phyloP scores from a whole-genome alignment of 306 rosid species.

The Cyclanthera cordifolia region DNA sequence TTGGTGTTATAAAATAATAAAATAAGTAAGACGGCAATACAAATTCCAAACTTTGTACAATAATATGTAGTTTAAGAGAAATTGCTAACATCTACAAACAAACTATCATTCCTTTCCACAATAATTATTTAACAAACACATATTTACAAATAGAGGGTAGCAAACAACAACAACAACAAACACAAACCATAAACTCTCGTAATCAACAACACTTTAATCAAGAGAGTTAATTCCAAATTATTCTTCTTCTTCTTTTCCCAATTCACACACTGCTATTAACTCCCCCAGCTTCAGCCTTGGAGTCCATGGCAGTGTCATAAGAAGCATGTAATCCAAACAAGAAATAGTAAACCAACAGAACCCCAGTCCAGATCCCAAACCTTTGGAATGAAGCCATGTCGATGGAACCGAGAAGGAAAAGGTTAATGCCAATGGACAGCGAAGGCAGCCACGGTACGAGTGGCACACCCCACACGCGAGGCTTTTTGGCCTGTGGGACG shows the following conservation, averaged over 20 bases:
- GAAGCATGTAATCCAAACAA: slow-evolving; percentile 52
- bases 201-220: not conserved
- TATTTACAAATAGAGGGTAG: not conserved
- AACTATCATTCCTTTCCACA: not conserved
- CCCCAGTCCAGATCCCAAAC: slow-evolving; percentile 38
- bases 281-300: not conserved
- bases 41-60: not conserved
- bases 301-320: slow-evolving; percentile 41
- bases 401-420: slow-evolving; percentile 70
- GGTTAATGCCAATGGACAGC: slow-evolving; percentile 46
- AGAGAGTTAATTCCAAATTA: not conserved
- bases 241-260: not conserved
- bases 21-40: too few species aligned
- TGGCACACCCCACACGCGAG: slow-evolving; percentile 67
- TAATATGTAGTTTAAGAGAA: not conserved
- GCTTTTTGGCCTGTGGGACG: slow-evolving; percentile 55
- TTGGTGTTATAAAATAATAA: too few species aligned
- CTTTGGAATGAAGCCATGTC: slow-evolving; percentile 42
- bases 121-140: not conserved
- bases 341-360: slow-evolving; percentile 39
- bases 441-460: slow-evolving; percentile 75
- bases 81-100: not conserved
- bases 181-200: not conserved
- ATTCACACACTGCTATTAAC: not conserved
- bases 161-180: not conserved